Evolutionary conservation across 2,329 filamentous ascomycete genomes (phyloP), one percentile per base, ranked within the genome.

Genomic region (Cordyceps cateniannulata): DNA sequence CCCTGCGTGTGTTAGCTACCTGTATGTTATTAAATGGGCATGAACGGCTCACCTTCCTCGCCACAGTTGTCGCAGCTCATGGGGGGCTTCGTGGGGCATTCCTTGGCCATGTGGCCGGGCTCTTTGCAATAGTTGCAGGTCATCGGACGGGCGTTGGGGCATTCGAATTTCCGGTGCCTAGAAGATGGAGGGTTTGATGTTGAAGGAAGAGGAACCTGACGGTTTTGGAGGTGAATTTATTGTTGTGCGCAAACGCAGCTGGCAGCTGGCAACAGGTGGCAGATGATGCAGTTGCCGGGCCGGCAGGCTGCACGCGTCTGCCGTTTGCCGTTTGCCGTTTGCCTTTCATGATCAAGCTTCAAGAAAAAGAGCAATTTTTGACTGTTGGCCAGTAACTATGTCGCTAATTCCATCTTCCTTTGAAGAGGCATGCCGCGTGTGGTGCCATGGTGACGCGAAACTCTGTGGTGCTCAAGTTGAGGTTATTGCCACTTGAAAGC

Each of bases 41-140:
- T 27, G 16, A 16, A 20, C 24, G 18, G 66, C 74, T 65, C 69
- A 85, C 86, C 85, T 67, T 84, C 80, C 65, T 85, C 72, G 32
- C 80, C 75, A 67, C 88, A 90, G 67, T 87, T 86, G 54, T 78
- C 77, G 72, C 87, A 90, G 9, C 78, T 63, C 66, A 75, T 73
- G 1, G 85, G 76, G 7, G 80, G 79, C 63, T 82, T 83, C 1
- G 80, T 72, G 1, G 87, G 86, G 65, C 89, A 92, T 56, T 88
- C 85, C 22, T 81, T 79, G 56, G 81, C 75, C 66, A 83, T 73
- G 66, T 85, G 82, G 5, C 81, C 82, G 25, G 76, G 71, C 66
- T 82, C 68, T 61, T 77, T 75, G 72, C 82, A 85, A 63, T 73
- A 77, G 38, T 70, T 72, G 64, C 79, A 81, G 25, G 67, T 59